A percentile compares a stretch with the other conserved stretches of the same genome.
phyloP scores from a whole-genome alignment of 2,329 filamentous ascomycete species.

The Pyrenophora tritici-repentis region DNA sequence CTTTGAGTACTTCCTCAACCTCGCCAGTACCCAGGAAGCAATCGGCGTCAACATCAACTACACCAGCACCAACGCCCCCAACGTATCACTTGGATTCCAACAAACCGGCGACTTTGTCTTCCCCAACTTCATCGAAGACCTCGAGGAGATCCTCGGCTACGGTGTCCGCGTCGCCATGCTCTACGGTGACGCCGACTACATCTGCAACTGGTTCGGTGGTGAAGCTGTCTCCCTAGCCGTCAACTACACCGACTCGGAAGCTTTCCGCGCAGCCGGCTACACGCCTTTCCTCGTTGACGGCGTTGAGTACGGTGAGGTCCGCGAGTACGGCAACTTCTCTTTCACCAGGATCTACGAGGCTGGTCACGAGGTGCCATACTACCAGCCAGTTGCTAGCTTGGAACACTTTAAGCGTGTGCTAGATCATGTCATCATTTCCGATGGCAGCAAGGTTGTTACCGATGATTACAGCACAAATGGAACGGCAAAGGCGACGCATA shows the following conservation, averaged over 20 bases:
- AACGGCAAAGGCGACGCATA: constrained; percentile 38
- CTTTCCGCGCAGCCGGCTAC: constrained; percentile 72
- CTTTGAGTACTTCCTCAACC: constrained; percentile 58
- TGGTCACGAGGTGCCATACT: constrained; percentile 58
- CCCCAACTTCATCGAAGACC: constrained; percentile 52
- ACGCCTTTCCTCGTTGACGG: constrained; percentile 70
- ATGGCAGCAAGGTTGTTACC: constrained; percentile 37
- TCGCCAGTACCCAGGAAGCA: constrained; percentile 57
- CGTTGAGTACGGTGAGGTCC: constrained; percentile 64
- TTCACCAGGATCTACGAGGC: constrained; percentile 59
- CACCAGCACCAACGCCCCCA: constrained; percentile 48
- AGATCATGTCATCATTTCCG: constrained; percentile 32
- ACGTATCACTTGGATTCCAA: constrained; percentile 53
- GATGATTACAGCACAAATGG: constrained; percentile 40
- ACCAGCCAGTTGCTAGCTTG: constrained; percentile 40
- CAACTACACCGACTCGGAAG: constrained; percentile 53
- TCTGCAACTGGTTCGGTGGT: constrained; percentile 71
- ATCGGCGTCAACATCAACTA: constrained; percentile 61
- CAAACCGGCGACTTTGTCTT: constrained; percentile 54
- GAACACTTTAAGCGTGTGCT: constrained; percentile 40
- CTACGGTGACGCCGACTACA: constrained; percentile 64
- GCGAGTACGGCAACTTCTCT: constrained; percentile 72
- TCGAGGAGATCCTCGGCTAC: constrained; percentile 57
- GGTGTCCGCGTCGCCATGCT: constrained; percentile 61
- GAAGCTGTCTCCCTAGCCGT: constrained; percentile 69